A percentile compares a stretch with the other conserved stretches of the same genome.
Conservation (phyloP, 257 asterid species). For the Solanum arcanum region DNA sequence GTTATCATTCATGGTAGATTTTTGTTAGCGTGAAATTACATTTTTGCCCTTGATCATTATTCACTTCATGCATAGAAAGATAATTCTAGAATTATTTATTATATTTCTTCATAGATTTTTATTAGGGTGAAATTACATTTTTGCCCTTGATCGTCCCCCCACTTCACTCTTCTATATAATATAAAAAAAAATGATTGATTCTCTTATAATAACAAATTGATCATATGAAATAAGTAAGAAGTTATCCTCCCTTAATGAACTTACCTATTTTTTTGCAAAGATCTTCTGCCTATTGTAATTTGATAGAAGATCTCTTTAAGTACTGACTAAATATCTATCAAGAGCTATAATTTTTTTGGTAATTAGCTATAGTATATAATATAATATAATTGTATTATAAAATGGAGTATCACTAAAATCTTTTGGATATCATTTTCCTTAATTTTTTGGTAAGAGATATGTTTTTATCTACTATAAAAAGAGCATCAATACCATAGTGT, state of each 20-base stretch:
- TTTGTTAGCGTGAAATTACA: too few species aligned
- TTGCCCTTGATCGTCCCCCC: too few species aligned
- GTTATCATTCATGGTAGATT: too few species aligned
- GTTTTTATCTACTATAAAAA: not conserved
- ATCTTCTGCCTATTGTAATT: not conserved
- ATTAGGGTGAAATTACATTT: too few species aligned
- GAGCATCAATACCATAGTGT: not conserved
- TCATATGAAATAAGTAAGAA: too few species aligned
- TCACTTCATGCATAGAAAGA: too few species aligned
- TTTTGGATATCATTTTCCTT: not conserved
- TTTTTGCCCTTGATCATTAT: too few species aligned
- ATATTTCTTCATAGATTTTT: too few species aligned
- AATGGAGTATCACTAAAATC: not conserved
- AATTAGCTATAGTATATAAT: not conserved
- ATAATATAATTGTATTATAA: not conserved
- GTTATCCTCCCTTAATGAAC: too few species aligned
- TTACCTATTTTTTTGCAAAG: not conserved
- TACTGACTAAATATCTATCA: not conserved
- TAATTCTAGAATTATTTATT: too few species aligned
- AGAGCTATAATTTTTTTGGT: not conserved
- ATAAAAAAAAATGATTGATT: not conserved
- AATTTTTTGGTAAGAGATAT: not conserved
- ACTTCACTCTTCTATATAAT: too few species aligned
- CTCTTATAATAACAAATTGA: not conserved
- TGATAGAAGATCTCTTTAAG: not conserved